A percentile compares a stretch with the other conserved stretches of the same genome.
Conservation (phyloP, 208 protist species). For the Crithidia bombi region DNA sequence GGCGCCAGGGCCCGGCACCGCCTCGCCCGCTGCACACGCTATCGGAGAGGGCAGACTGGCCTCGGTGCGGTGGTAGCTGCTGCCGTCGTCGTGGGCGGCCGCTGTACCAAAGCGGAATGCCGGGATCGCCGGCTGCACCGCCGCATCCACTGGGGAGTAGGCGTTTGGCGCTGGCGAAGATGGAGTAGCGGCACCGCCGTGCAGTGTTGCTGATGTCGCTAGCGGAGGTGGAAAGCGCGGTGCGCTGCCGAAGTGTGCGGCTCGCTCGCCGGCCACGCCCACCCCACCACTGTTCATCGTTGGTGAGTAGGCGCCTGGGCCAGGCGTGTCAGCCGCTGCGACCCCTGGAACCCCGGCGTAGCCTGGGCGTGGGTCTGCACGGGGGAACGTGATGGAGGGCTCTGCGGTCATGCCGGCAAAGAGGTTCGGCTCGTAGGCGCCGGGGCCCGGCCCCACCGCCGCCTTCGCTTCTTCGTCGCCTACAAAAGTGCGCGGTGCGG, state of each 20-base stretch:
- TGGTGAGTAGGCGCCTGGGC: constrained; percentile 28
- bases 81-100: not conserved
- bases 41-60: not conserved
- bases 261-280: not conserved
- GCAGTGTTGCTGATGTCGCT: not conserved
- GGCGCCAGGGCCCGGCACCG: constrained; percentile 52
- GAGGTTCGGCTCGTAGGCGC: constrained; percentile 37
- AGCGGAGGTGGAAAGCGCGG: constrained; percentile 9
- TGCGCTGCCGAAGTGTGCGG: constrained; percentile 16
- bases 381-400: constrained; percentile 29
- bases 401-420: not conserved
- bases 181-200: not conserved
- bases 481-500: constrained; percentile 15
- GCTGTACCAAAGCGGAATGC: constrained; percentile 31
- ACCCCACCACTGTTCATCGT: not conserved
- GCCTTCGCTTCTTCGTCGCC: not conserved
- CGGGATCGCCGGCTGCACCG: constrained; percentile 7
- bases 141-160: constrained; percentile 19
- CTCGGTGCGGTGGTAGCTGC: not conserved
- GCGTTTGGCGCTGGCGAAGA: constrained; percentile 21
- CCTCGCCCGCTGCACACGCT: not conserved
- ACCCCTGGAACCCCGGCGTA: not conserved
- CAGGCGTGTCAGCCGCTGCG: constrained; percentile 17
- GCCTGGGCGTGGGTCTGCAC: not conserved
- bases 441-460: constrained; percentile 24